Evolutionary conservation across 2,329 filamentous ascomycete genomes (phyloP).

Genomic region (Exophiala sp.): DNA sequence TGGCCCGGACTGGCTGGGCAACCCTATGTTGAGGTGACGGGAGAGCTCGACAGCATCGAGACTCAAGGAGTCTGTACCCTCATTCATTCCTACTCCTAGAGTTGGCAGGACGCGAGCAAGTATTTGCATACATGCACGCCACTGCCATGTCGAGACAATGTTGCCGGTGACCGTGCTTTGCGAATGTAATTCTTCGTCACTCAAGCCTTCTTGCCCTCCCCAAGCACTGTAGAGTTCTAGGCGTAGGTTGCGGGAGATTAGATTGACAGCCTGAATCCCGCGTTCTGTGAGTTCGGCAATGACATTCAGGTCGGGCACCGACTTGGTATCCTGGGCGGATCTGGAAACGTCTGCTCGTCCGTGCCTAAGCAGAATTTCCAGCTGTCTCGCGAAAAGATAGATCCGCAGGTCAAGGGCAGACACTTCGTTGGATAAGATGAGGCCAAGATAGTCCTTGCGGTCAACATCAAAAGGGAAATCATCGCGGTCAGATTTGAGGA

Average conservation of each 20-base stretch:
- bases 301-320: constrained; percentile 37
- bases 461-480: constrained; percentile 45
- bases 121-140: constrained; percentile 41
- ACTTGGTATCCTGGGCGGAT: constrained; percentile 1
- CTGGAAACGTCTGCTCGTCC: constrained; percentile 7
- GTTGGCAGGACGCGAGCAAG: constrained; percentile 28
- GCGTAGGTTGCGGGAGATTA: constrained; percentile 71
- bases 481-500: constrained; percentile 22
- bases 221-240: constrained; percentile 62
- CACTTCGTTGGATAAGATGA: constrained; percentile 90
- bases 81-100: constrained; percentile 9
- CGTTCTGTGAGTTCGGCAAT: constrained; percentile 83
- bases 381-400: constrained; percentile 87
- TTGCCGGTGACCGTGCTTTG: constrained; percentile 39
- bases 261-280: constrained; percentile 75
- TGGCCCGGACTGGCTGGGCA: not conserved
- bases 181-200: constrained; percentile 30
- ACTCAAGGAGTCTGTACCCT: constrained; percentile 9
- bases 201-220: constrained; percentile 44
- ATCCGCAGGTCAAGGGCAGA: constrained; percentile 92
- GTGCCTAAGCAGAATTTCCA: constrained; percentile 56
- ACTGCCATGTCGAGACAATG: constrained; percentile 44
- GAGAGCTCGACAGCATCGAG: constrained; percentile 21
- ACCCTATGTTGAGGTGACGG: not conserved
- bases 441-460: constrained; percentile 76